These are phyloP conservation scores for Vachellia pachyceras DNA, from an alignment of 306 rosid species.

Conservation along the genomic window DNA sequence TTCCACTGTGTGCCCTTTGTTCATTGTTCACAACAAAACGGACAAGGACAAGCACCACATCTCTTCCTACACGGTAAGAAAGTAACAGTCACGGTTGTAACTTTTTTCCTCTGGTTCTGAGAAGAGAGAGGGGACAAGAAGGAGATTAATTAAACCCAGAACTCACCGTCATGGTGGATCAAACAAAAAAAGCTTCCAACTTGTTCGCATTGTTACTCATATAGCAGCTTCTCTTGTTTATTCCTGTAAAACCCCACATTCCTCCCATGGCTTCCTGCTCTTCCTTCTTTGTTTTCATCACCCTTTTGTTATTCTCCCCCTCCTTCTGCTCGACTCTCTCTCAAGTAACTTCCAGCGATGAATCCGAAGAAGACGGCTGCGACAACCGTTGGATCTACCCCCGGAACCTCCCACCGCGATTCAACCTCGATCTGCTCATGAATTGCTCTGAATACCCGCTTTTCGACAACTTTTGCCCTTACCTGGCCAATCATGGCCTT, in stretches of 20 bases:
- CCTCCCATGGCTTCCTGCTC: conserved; percentile 12
- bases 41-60: not conserved
- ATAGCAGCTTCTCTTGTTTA: not conserved
- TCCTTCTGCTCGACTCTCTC: not conserved
- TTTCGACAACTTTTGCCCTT: conserved; percentile 64
- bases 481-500: conserved; percentile 74
- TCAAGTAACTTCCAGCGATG: not conserved
- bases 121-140: not conserved
- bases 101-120: not conserved
- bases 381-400: conserved; percentile 72
- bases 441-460: conserved; percentile 78
- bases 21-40: not conserved
- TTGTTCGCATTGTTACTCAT: not conserved
- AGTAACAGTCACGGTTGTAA: not conserved
- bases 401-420: conserved; percentile 60
- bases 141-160: not conserved
- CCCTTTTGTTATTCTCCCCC: not conserved
- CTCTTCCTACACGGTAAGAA: not conserved
- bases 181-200: not conserved
- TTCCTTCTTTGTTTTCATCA: not conserved
- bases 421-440: conserved; percentile 77
- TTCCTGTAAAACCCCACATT: not conserved
- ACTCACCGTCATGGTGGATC: not conserved
- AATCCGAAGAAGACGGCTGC: conserved; percentile 41
- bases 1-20: not conserved